Percentiles rank a stretch among this genome's conserved stretches.
These are phyloP conservation scores for Aethionema arabicum DNA, from an alignment of 345 rosid species.

Conservation along the genomic window DNA sequence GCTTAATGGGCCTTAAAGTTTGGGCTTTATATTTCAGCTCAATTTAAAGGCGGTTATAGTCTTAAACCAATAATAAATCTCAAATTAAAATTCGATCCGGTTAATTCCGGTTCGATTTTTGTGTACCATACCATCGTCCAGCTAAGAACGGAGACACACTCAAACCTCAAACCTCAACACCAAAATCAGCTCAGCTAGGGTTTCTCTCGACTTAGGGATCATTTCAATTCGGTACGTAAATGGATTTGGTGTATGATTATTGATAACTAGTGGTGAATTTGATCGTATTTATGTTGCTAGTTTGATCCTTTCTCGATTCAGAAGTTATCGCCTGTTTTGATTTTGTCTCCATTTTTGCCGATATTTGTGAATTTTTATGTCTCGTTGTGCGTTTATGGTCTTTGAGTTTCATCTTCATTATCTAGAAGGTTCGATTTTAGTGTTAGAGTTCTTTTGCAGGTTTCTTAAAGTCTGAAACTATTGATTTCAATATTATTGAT, in stretches of 20 bases:
- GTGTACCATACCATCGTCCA: not conserved
- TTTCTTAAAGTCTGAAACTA: not conserved
- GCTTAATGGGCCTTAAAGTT: too few species aligned
- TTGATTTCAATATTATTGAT: not conserved
- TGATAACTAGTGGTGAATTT: not conserved
- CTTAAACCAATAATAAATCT: too few species aligned
- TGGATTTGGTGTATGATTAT: not conserved
- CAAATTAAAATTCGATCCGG: not conserved
- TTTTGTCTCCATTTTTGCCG: slow-evolving; percentile 3
- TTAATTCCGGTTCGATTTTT: slow-evolving; percentile 14
- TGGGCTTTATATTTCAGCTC: slow-evolving; percentile 1
- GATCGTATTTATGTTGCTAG: not conserved
- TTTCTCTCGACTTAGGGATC: slow-evolving; percentile 5
- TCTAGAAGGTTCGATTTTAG: not conserved
- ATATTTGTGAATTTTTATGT: not conserved
- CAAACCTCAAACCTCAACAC: too few species aligned
- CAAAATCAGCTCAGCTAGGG: too few species aligned
- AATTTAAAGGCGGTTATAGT: not conserved
- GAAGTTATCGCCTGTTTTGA: slow-evolving; percentile 12
- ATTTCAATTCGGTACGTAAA: slow-evolving; percentile 23
- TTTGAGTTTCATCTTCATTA: not conserved
- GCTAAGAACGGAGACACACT: not conserved
- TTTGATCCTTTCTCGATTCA: not conserved
- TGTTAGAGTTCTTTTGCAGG: not conserved
- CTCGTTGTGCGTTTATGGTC: not conserved